phyloP scores from a whole-genome alignment of 1,284 basidiomycete species.

The Tilletia caries region DNA sequence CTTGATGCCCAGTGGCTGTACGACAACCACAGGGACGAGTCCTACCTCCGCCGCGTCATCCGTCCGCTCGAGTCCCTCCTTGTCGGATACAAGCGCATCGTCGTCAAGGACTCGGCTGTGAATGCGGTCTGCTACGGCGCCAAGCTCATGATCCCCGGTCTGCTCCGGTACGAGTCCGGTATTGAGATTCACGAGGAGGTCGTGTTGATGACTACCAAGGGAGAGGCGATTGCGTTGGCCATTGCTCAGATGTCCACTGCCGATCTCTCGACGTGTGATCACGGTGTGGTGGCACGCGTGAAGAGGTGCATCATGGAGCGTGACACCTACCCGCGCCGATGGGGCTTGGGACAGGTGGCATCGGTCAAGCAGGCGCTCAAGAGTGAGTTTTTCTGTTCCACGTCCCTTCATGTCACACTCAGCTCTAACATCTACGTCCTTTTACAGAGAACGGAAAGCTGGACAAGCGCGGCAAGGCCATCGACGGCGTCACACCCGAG shows the following conservation, averaged over 20 bases:
- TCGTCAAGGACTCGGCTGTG: conserved; percentile 98
- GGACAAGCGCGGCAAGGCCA: conserved; percentile 89
- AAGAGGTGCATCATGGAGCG: conserved; percentile 99
- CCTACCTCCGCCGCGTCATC: conserved; percentile 91
- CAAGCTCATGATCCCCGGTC: conserved; percentile 98
- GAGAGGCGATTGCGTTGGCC: conserved; percentile 95
- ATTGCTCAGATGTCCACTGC: conserved; percentile 82
- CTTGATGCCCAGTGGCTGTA: conserved; percentile 98
- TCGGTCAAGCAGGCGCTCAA: conserved; percentile 83
- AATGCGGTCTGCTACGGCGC: conserved; percentile 99
- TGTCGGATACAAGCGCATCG: conserved; percentile 95
- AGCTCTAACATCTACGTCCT: neutral
- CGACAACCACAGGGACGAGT: conserved; percentile 97
- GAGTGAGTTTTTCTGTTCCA: neutral
- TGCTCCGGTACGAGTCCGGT: conserved; percentile 92
- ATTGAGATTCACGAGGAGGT: conserved; percentile 96
- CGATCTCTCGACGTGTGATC: conserved; percentile 95
- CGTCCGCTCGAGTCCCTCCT: conserved; percentile 91
- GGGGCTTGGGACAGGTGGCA: conserved; percentile 94
- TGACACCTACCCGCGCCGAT: conserved; percentile 94
- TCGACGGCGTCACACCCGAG: conserved; percentile 82
- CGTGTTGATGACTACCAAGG: conserved; percentile 99
- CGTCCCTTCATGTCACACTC: neutral
- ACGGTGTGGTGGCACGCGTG: conserved; percentile 98
- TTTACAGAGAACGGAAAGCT: conserved; percentile 71